These are phyloP conservation scores for Jatropha podagrica DNA, from an alignment of 441 rosid genomes.

Conservation along the genomic window DNA sequence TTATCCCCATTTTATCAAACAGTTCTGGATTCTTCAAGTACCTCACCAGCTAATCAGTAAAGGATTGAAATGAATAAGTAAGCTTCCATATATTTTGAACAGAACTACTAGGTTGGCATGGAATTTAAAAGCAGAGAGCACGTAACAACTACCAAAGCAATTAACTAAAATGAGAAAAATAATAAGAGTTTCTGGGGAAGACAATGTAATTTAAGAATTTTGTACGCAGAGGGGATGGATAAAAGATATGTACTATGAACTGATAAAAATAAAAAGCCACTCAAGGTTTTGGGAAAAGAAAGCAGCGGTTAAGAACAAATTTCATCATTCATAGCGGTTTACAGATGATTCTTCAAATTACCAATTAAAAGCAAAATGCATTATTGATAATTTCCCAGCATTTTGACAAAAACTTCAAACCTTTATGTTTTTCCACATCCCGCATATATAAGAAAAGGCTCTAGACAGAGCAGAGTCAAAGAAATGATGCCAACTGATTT, in stretches of 20 bases:
- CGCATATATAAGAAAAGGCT: background rate
- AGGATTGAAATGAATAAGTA: slow-evolving; percentile 6
- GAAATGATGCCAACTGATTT: background rate
- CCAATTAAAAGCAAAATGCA: background rate
- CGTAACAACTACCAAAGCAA: background rate
- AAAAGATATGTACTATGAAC: too few relatives aligned
- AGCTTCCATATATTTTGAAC: slow-evolving; percentile 15
- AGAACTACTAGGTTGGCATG: background rate
- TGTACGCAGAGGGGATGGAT: slow-evolving; percentile 2
- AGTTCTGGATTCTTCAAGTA: slow-evolving; percentile 95
- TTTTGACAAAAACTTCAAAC: background rate
- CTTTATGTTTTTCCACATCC: background rate
- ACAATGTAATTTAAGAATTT: background rate
- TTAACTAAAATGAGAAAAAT: background rate
- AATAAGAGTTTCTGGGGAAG: background rate
- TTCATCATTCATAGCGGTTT: background rate
- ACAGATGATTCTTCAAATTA: background rate
- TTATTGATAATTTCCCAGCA: background rate
- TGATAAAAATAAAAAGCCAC: background rate
- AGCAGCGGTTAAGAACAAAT: background rate
- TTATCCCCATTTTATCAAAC: slow-evolving; percentile 90
- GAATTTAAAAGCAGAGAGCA: background rate
- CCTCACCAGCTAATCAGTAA: slow-evolving; percentile 68
- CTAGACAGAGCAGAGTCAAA: background rate
- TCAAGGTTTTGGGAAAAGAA: background rate